These are phyloP conservation scores for Candida silvicultrix DNA, from an alignment of 805 yeast species.

Conservation along the genomic window DNA sequence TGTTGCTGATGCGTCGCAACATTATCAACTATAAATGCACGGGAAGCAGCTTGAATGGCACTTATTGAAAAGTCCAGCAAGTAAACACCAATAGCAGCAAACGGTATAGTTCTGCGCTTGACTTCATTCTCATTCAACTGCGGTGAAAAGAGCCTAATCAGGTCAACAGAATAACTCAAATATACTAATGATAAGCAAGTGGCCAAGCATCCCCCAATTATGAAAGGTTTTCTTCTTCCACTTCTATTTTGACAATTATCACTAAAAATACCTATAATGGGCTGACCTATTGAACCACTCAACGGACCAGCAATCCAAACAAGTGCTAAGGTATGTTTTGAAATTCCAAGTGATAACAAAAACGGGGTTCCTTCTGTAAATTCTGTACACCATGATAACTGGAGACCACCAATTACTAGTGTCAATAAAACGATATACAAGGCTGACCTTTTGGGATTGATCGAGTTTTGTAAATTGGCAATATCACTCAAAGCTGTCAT, in stretches of 20 bases:
- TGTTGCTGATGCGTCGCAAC: slow-evolving; percentile 53
- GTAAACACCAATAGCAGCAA: slow-evolving; percentile 49
- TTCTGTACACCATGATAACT: slow-evolving; percentile 61
- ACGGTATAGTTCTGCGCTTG: slow-evolving; percentile 32
- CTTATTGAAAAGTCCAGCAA: slow-evolving; percentile 50
- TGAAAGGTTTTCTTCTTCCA: slow-evolving; percentile 54
- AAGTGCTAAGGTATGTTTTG: slow-evolving; percentile 47
- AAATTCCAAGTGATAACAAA: slow-evolving; percentile 52
- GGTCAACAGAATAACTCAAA: slow-evolving; percentile 38
- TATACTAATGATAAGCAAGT: slow-evolving; percentile 39
- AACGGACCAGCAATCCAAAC: slow-evolving; percentile 67
- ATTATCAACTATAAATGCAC: slow-evolving; percentile 58
- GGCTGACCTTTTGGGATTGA: slow-evolving; percentile 40
- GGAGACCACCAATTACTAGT: slow-evolving; percentile 48
- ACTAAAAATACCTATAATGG: slow-evolving; percentile 52
- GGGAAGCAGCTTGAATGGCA: slow-evolving; percentile 51
- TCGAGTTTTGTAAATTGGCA: slow-evolving; percentile 22
- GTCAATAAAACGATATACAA: slow-evolving; percentile 40
- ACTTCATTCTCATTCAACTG: slow-evolving; percentile 16
- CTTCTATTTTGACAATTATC: slow-evolving; percentile 38
- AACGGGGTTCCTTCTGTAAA: slow-evolving; percentile 60
- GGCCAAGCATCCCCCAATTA: slow-evolving; percentile 46
- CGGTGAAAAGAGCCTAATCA: slow-evolving; percentile 28
- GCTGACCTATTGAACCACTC: slow-evolving; percentile 59
- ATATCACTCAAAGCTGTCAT: slow-evolving; percentile 3